Conservation (phyloP, 2,329 filamentous ascomycete genomes). For the Orbilia oligospora region DNA sequence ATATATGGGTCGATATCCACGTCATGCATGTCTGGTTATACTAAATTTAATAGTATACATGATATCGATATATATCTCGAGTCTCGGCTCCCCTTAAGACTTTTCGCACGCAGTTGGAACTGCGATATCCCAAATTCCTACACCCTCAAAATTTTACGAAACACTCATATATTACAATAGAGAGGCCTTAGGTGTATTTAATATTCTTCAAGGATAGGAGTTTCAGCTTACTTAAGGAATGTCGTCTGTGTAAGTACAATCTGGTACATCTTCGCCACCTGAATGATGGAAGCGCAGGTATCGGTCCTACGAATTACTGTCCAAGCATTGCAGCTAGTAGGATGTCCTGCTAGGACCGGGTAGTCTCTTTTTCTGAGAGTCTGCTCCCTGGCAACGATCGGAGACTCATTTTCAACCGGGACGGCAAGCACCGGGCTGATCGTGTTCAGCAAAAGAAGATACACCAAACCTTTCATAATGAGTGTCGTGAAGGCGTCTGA, state of each 20-base stretch:
- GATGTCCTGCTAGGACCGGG: conserved; percentile 6
- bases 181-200: too few species aligned
- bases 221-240: conserved; percentile 30
- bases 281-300: conserved; percentile 35
- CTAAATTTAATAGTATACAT: too few species aligned
- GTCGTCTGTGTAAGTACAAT: conserved; percentile 9
- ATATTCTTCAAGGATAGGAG: background rate
- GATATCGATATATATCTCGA: too few species aligned
- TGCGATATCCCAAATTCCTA: too few species aligned
- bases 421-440: conserved; percentile 18
- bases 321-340: conserved; percentile 29
- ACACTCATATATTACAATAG: background rate
- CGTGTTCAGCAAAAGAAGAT: conserved; percentile 30
- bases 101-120: too few species aligned
- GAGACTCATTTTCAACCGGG: conserved; percentile 20
- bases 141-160: background rate
- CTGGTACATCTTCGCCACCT: conserved; percentile 8
- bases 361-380: conserved; percentile 24
- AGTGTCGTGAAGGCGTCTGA: conserved; percentile 27
- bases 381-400: conserved; percentile 6
- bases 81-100: too few species aligned
- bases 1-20: too few species aligned
- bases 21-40: too few species aligned
- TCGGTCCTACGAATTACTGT: conserved; percentile 39
- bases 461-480: conserved; percentile 37